A percentile compares a stretch with the other conserved stretches of the same genome.
phyloP scores from a whole-genome alignment of 768 basidiomycete genomes.

The Pisolithus sp. region DNA sequence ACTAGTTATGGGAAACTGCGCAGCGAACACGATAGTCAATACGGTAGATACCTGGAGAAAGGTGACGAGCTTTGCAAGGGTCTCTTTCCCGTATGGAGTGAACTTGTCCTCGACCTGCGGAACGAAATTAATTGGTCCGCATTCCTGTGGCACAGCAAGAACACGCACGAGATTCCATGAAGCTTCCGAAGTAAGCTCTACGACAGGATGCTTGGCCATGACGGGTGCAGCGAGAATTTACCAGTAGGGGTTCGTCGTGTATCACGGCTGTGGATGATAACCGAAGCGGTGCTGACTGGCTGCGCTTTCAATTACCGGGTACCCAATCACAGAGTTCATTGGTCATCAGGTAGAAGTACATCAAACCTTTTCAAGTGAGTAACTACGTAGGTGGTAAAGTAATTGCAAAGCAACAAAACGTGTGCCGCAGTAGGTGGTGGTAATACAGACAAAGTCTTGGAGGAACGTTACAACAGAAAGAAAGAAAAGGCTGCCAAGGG shows the following conservation, averaged over 20 bases:
- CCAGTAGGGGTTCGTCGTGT: too few relatives aligned
- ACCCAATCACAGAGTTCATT: too few relatives aligned
- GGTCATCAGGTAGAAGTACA: constrained; percentile 1
- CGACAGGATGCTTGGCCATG: constrained; percentile 66
- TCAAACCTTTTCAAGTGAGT: neutral
- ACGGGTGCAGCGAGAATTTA: neutral
- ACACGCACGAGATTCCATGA: constrained; percentile 79
- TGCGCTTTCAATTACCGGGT: too few relatives aligned
- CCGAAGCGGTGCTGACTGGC: too few relatives aligned
- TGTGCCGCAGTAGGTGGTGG: neutral
- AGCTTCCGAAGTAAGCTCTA: constrained; percentile 72
- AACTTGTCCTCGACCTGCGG: constrained; percentile 84
- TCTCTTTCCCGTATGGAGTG: constrained; percentile 83
- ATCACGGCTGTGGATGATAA: too few relatives aligned
- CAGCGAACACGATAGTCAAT: neutral
- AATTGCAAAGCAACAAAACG: neutral
- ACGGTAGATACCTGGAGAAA: constrained; percentile 67
- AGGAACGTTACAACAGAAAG: constrained; percentile 4
- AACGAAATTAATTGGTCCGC: constrained; percentile 3
- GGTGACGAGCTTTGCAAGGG: constrained; percentile 70
- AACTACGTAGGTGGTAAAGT: neutral
- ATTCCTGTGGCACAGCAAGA: neutral
- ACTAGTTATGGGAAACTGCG: neutral
- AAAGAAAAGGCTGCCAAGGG: too few relatives aligned
- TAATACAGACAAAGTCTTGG: constrained; percentile 2